Percentiles rank a stretch among this genome's conserved stretches.
Conservation (phyloP, 2,329 filamentous ascomycete species). For the Trichoderma sp. region DNA sequence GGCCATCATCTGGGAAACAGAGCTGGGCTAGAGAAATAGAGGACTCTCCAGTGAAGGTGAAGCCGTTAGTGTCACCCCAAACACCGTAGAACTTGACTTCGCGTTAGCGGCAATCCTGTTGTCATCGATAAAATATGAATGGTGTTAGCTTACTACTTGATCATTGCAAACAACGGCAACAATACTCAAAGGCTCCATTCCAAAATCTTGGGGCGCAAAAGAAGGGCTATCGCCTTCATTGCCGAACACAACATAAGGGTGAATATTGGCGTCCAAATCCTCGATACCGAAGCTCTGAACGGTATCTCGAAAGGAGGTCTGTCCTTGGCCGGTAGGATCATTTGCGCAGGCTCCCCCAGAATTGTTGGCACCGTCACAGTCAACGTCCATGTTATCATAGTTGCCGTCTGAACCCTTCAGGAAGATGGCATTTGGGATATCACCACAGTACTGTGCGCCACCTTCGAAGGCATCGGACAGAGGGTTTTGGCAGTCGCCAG, state of each 20-base stretch:
- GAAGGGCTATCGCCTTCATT: not conserved
- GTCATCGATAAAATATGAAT: not conserved
- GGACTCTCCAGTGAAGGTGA: constrained; percentile 45
- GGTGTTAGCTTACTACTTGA: constrained; percentile 6
- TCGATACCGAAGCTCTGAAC: constrained; percentile 9
- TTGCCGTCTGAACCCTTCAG: constrained; percentile 27
- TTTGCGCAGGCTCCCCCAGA: constrained; percentile 7
- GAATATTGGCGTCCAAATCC: constrained; percentile 18
- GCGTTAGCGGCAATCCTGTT: not conserved
- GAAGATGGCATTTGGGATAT: constrained; percentile 35
- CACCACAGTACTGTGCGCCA: constrained; percentile 26
- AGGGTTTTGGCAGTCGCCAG: constrained; percentile 28
- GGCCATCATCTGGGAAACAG: constrained; percentile 44
- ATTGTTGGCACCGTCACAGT: constrained; percentile 16
- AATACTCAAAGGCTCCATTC: constrained; percentile 12
- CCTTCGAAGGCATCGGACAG: constrained; percentile 16
- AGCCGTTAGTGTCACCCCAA: constrained; percentile 57
- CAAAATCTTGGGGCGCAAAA: not conserved
- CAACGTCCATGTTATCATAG: constrained; percentile 18
- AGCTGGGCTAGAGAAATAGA: constrained; percentile 49
- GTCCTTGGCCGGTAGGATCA: constrained; percentile 13
- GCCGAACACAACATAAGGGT: constrained; percentile 14
- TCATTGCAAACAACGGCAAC: constrained; percentile 17
- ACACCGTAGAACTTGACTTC: constrained; percentile 41
- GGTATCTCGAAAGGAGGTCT: constrained; percentile 12